Conservation (phyloP, 441 rosid species). For the Adansonia madagascariensis region DNA sequence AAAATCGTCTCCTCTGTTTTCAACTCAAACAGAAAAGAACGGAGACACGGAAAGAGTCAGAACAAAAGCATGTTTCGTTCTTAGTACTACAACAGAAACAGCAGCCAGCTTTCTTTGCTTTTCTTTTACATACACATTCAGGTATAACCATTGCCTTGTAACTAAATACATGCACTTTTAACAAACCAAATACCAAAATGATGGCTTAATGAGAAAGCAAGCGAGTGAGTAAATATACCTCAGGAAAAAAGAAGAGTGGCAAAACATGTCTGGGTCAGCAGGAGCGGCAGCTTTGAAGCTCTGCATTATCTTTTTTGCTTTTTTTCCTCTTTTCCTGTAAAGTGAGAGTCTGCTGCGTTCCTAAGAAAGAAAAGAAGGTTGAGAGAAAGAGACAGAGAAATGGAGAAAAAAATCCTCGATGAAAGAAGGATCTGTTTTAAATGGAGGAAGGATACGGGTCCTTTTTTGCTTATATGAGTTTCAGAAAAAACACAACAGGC, state of each 20-base stretch:
- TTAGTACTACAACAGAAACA: neutral
- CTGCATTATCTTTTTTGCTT: conserved; percentile 50
- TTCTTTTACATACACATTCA: neutral
- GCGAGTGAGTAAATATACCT: conserved; percentile 43
- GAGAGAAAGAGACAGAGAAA: conserved; percentile 23
- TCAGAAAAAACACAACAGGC: conserved; percentile 18
- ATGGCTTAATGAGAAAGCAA: neutral
- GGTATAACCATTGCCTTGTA: conserved; percentile 10
- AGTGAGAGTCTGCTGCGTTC: neutral
- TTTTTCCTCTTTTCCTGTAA: neutral
- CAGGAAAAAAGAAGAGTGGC: conserved; percentile 67
- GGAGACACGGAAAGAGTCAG: conserved; percentile 20
- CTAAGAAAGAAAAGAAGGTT: neutral
- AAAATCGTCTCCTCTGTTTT: conserved; percentile 58
- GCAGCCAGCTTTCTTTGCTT: neutral
- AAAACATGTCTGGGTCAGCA: conserved; percentile 58
- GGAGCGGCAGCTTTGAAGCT: conserved; percentile 66
- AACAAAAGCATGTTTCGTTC: neutral
- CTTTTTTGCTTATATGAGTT: conserved; percentile 16
- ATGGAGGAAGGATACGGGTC: conserved; percentile 40
- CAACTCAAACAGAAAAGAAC: conserved; percentile 19
- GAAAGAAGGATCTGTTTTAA: conserved; percentile 31
- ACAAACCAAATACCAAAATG: conserved; percentile 12
- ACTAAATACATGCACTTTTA: conserved; percentile 28
- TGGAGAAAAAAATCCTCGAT: conserved; percentile 30